A percentile compares a stretch with the other conserved stretches of the same genome.
These are phyloP conservation scores for Graphilbum ipis-grandicollis DNA, from an alignment of 2,329 filamentous ascomycete species.

Conservation along the genomic window DNA sequence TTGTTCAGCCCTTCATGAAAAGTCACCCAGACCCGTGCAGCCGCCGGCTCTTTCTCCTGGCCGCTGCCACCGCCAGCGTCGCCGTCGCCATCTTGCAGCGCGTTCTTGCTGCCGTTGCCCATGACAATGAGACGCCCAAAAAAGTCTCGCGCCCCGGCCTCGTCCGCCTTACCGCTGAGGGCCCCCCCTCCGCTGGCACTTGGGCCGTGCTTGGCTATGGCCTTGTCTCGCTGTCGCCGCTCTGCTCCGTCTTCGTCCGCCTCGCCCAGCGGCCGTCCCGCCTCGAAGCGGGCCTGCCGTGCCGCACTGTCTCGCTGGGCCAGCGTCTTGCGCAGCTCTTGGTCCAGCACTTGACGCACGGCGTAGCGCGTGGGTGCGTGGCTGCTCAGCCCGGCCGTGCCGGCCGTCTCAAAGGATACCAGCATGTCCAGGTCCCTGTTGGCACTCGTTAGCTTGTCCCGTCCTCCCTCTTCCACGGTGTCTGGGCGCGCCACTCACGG, in stretches of 20 bases:
- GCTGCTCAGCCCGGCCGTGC: slow-evolving; percentile 32
- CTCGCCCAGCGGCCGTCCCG: slow-evolving; percentile 21
- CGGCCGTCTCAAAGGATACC: slow-evolving; percentile 53
- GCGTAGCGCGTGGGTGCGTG: slow-evolving; percentile 73
- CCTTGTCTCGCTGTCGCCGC: not conserved
- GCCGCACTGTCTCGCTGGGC: slow-evolving; percentile 47
- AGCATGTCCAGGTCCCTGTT: slow-evolving; percentile 57
- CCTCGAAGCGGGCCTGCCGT: slow-evolving; percentile 46
- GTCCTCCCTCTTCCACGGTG: too few relatives aligned
- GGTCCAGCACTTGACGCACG: slow-evolving; percentile 80
- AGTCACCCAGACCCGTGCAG: slow-evolving; percentile 61
- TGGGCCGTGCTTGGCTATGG: slow-evolving; percentile 3
- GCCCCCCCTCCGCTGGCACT: slow-evolving; percentile 4
- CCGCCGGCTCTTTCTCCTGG: slow-evolving; percentile 23
- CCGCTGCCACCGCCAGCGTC: slow-evolving; percentile 11
- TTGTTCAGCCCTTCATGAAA: slow-evolving; percentile 87
- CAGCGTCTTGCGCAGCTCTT: slow-evolving; percentile 66
- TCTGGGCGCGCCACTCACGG: too few relatives aligned
- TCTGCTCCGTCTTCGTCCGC: slow-evolving; percentile 9
- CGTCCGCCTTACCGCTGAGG: slow-evolving; percentile 11
- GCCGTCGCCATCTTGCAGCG: slow-evolving; percentile 22
- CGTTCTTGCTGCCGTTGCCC: slow-evolving; percentile 22
- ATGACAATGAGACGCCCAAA: slow-evolving; percentile 74
- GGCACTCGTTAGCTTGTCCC: too few relatives aligned
- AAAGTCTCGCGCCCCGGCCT: slow-evolving; percentile 62